phyloP scores from a whole-genome alignment of 2,329 filamentous ascomycete genomes.

The Hypoxylon sp. region DNA sequence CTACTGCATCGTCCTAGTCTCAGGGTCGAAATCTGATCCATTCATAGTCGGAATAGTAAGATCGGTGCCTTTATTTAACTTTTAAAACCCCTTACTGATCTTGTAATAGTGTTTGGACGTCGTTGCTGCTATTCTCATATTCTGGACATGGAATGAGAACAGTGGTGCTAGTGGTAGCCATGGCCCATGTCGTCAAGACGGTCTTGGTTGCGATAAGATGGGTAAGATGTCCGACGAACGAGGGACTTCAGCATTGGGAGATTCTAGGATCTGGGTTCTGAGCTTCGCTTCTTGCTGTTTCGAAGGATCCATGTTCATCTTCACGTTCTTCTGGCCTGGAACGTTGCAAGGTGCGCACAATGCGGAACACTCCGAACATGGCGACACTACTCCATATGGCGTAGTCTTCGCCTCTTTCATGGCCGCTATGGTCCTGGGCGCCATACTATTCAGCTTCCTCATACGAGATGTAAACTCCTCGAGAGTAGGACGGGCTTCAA shows the following conservation, averaged over 20 bases:
- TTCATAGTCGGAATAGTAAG: slow-evolving; percentile 60
- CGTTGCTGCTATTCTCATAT: slow-evolving; percentile 49
- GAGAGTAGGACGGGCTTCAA: not conserved
- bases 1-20: slow-evolving; percentile 60
- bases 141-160: slow-evolving; percentile 51
- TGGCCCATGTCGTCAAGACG: not conserved
- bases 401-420: slow-evolving; percentile 70
- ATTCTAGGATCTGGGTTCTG: slow-evolving; percentile 50
- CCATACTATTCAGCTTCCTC: slow-evolving; percentile 62
- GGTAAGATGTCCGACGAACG: not conserved
- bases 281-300: slow-evolving; percentile 53
- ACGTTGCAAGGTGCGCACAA: slow-evolving; percentile 50
- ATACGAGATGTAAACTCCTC: slow-evolving; percentile 19
- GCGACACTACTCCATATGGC: slow-evolving; percentile 56
- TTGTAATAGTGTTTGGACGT: slow-evolving; percentile 45
- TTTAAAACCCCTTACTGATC: not conserved
- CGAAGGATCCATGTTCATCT: slow-evolving; percentile 52
- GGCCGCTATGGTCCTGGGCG: slow-evolving; percentile 70
- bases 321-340: slow-evolving; percentile 53
- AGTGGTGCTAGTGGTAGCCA: slow-evolving; percentile 18
- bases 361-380: slow-evolving; percentile 21
- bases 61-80: not conserved
- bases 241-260: slow-evolving; percentile 25
- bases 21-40: slow-evolving; percentile 62
- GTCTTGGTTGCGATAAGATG: not conserved